Base-by-base conservation (phyloP, 129 eudicot genomes). In the Gnaphalium uliginosum region DNA sequence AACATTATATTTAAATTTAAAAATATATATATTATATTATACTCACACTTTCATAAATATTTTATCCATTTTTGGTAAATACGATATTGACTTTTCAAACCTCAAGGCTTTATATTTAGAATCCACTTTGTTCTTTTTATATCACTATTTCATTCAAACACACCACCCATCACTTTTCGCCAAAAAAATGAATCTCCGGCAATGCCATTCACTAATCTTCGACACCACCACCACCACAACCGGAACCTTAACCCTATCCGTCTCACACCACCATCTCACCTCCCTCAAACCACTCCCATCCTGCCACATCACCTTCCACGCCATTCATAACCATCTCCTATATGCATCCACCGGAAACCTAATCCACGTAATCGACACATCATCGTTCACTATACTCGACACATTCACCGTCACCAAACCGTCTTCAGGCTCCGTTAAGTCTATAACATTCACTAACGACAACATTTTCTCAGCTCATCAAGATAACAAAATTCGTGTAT, bases 381-480 rank as follows among this genome's bases (percentile, higher is more conserved):
- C 85, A 41, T 48, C 86, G 24, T 77, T 83, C 15, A 46, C 68
- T 22, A 56, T 69, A 15, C 54, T 85, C 27, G 86, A 82, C 41
- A 85, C 93, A 17, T 83, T 86, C 76, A 56, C 60, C 22, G 84
- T 62, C 46, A 29, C 75, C 19, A 78, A 75, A 0, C 2, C 72
- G 6, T 78, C 85, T 19, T 74, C 86, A 7, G 96, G 92, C 0
- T 76, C 90, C 68, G 85, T 86, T 2, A 92, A 92, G 71, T 92
- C 94, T 25, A 27, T 89, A 30, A 71, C 85, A 0, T 92, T 92
- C 30, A 18, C 4, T 65, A 67, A 81, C 83, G 82, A 79, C 4
- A 77, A 78, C 25, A 60, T 89, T 24, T 86, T 84, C 81, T 84
- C 96, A 0, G 86, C 96, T n/a, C 96, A 90, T 48, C 98, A 93